Percentiles rank a stretch among this genome's conserved stretches.
Evolutionary conservation across 441 rosid species (phyloP).

Genomic region (Arabidopsis lyrata): DNA sequence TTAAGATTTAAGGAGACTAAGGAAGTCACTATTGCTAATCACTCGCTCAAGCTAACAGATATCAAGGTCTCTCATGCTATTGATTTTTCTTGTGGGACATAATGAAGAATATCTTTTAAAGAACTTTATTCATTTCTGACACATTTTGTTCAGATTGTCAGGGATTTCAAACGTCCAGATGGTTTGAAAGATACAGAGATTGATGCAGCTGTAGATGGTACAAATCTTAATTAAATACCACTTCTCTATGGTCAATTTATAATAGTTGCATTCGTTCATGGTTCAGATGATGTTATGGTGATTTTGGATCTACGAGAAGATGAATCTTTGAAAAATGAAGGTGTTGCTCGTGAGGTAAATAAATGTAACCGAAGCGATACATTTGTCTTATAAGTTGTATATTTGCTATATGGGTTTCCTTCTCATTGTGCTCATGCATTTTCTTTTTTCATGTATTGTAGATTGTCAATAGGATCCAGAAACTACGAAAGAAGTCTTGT

Average conservation of each 20-base stretch:
- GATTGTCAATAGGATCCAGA: constrained; percentile 96
- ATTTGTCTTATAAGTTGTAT: constrained; percentile 8
- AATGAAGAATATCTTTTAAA: constrained; percentile 14
- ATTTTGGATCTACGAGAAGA: constrained; percentile 87
- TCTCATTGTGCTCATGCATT: constrained; percentile 31
- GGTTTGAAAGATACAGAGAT: constrained; percentile 83
- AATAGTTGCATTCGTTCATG: constrained; percentile 30
- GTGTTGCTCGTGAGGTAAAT: constrained; percentile 95
- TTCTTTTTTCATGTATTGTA: constrained; percentile 37
- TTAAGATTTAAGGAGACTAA: constrained; percentile 78
- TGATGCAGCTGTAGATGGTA: constrained; percentile 97
- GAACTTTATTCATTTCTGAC: neutral
- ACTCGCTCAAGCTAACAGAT: constrained; percentile 72
- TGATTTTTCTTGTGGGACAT: neutral
- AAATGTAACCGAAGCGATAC: constrained; percentile 9
- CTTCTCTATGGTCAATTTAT: constrained; percentile 2
- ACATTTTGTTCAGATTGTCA: constrained; percentile 60
- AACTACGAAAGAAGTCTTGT: constrained; percentile 80
- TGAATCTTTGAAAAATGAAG: constrained; percentile 81
- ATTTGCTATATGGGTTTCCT: neutral
- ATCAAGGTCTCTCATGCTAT: constrained; percentile 69
- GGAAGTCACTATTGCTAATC: constrained; percentile 76
- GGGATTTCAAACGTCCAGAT: constrained; percentile 86
- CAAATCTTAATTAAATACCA: neutral
- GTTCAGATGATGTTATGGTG: constrained; percentile 92